Evolutionary conservation across 306 rosid genomes (phyloP), one percentile per base, ranked within the genome.

Genomic region (Glycyrrhiza uralensis): DNA sequence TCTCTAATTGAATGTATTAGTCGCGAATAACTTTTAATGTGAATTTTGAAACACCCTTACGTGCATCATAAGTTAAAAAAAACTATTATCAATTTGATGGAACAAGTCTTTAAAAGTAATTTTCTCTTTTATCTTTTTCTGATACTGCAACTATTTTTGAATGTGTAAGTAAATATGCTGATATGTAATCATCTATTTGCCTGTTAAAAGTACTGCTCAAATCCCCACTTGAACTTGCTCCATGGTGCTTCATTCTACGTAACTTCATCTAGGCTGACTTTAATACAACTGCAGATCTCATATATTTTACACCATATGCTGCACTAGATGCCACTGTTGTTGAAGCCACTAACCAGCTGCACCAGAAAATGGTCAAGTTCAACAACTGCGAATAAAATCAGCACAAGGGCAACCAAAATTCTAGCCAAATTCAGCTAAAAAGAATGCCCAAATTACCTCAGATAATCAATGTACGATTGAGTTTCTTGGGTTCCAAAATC

Each of bases 331-430:
- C 80, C 12, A 83, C 62, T 46, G 97, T 91, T 29, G 97, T 94
- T 75, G 94, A 86, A 22, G 92, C 98, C 68, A 94, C 98, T 80
- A 94, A 67, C 93, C 90, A 94, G 69, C 98, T 94, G 91, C 83
- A 81, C 39, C 72, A 75, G 47, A 59, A 65, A 62, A 24, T 19
- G 19, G 12, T 3, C 46, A 23, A 55, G 41, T 76, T 76, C 44
- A 76, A 32, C 18, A 71, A 36, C 46, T 59, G 52, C 59, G 13
- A 61, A 72, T 18, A 72, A n/a, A 17, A 51, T 66, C 46, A 23
- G 33, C 7, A 42, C 0, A 38, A 33, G 66, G 45, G 52, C 3
- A 58, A 46, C n/a, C 11, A 45, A 22, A 77, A 13, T 41, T 44
- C 23, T 22, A 33, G 26, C 35, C 3, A 3, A 46, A n/a, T 49